A percentile compares a stretch with the other conserved stretches of the same genome.
Conservation (phyloP, 2,329 filamentous ascomycete genomes). For the Lasiodiplodia sp. region DNA sequence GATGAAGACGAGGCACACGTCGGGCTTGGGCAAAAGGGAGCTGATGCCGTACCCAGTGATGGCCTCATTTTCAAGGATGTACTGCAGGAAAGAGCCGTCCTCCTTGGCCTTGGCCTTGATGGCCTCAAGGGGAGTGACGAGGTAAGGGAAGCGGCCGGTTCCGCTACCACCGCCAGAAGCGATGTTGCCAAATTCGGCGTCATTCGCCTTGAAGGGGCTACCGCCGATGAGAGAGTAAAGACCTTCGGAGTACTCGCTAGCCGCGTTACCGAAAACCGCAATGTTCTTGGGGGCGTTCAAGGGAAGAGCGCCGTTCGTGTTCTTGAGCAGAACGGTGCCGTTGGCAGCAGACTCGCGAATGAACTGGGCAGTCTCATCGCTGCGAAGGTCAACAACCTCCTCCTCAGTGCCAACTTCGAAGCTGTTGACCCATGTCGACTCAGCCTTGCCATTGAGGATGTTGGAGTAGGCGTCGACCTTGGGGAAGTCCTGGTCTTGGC, state of each 20-base stretch:
- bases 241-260: constrained; percentile 58
- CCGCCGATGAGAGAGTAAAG: constrained; percentile 39
- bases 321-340: constrained; percentile 57
- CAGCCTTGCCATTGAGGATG: constrained; percentile 32
- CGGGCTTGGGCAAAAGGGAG: constrained; percentile 41
- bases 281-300: constrained; percentile 60
- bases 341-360: constrained; percentile 52
- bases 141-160: constrained; percentile 47
- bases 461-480: constrained; percentile 41
- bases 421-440: constrained; percentile 37
- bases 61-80: constrained; percentile 23
- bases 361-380: constrained; percentile 40
- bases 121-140: constrained; percentile 52
- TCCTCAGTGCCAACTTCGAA: constrained; percentile 40
- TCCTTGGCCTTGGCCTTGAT: constrained; percentile 41
- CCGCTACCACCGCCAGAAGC: constrained; percentile 51
- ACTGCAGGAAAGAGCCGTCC: constrained; percentile 26
- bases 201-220: constrained; percentile 1
- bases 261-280: constrained; percentile 59
- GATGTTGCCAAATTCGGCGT: constrained; percentile 53
- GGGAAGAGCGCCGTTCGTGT: constrained; percentile 57
- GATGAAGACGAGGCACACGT: constrained; percentile 64
- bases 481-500: constrained; percentile 53
- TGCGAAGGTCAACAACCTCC: constrained; percentile 39
- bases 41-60: constrained; percentile 25